phyloP scores from a whole-genome alignment of 78 protist genomes.

The Monocercomonoides exilis region DNA sequence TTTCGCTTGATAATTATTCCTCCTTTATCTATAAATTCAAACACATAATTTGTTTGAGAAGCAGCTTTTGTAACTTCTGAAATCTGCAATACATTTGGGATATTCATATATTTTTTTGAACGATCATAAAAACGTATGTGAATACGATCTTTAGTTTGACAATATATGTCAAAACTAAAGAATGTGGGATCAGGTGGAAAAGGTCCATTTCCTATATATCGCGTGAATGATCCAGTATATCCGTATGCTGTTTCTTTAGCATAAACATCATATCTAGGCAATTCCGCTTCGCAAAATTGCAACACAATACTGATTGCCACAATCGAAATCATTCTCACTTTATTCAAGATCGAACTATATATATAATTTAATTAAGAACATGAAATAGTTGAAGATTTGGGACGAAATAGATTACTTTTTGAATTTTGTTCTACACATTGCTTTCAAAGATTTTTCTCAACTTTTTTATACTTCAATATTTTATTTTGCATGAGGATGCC shows the following conservation, averaged over 20 bases:
- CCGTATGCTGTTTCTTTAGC: neutral
- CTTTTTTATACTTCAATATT: neutral
- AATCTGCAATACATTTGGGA: neutral
- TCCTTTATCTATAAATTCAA: neutral
- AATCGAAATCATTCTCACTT: neutral
- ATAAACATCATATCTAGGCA: too few relatives aligned
- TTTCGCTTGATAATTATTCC: neutral
- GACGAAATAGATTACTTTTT: neutral
- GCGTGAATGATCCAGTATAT: neutral
- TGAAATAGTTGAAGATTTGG: neutral
- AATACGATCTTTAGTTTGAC: constrained; percentile 10
- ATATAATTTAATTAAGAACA: neutral
- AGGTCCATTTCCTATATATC: neutral
- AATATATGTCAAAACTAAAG: neutral
- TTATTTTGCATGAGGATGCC: neutral
- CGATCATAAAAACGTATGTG: constrained; percentile 43
- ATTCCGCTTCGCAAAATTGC: too few relatives aligned
- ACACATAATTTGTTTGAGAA: neutral
- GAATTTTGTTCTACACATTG: neutral
- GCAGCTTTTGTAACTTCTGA: neutral
- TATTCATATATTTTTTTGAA: constrained; percentile 29
- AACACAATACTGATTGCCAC: too few relatives aligned
- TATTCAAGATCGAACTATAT: neutral
- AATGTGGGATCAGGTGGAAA: neutral
- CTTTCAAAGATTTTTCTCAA: neutral